These are phyloP conservation scores for Fusarium sacchari DNA, from an alignment of 2,329 filamentous ascomycete genomes.

Conservation along the genomic window DNA sequence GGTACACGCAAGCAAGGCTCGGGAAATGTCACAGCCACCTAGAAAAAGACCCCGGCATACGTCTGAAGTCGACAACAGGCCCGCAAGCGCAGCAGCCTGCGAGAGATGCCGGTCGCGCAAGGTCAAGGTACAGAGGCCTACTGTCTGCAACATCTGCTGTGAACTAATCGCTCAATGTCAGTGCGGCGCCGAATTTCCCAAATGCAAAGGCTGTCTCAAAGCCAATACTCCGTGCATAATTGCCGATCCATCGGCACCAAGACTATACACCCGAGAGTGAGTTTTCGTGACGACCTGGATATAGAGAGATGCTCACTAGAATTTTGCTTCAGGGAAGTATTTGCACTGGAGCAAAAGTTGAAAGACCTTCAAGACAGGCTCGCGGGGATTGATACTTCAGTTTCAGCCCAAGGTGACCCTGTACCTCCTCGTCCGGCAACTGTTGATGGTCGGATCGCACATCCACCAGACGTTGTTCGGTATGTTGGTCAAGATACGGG, in stretches of 20 bases:
- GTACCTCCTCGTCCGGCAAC: not conserved
- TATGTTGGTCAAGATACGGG: not conserved
- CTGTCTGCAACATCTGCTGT: too few relatives aligned
- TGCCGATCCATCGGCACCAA: not conserved
- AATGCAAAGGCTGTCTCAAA: not conserved
- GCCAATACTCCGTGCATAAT: not conserved
- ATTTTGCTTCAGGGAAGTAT: not conserved
- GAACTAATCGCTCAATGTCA: not conserved
- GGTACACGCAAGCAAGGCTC: rapidly evolving
- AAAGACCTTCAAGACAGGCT: not conserved
- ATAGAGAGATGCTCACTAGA: too few relatives aligned
- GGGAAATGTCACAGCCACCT: not conserved
- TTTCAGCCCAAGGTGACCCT: not conserved
- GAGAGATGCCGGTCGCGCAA: not conserved
- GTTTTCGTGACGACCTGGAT: too few relatives aligned
- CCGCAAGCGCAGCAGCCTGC: not conserved
- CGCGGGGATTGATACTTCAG: too few relatives aligned
- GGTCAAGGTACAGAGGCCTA: not conserved
- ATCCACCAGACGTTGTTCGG: not conserved
- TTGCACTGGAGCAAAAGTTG: not conserved
- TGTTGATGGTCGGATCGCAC: not conserved
- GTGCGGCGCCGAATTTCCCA: not conserved
- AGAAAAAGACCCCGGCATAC: not conserved
- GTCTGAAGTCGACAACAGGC: not conserved
- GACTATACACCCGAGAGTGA: not conserved